These are phyloP conservation scores for Calonectria montana DNA, from an alignment of 2,329 filamentous ascomycete genomes.

Conservation along the genomic window DNA sequence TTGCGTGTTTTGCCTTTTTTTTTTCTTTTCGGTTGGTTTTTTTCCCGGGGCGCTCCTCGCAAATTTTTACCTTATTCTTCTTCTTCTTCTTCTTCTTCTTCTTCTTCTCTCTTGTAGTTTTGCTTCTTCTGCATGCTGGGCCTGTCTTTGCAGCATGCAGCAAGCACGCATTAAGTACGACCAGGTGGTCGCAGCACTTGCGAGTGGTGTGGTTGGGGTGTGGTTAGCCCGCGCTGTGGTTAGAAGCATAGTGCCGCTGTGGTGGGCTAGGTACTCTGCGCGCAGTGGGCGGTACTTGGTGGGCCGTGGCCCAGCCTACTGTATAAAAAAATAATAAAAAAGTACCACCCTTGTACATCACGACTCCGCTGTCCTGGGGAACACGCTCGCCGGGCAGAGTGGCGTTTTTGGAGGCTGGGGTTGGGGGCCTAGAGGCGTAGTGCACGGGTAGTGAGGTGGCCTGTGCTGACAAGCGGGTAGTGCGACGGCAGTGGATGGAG, in stretches of 20 bases:
- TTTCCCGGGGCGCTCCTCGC: slow-evolving; percentile 12
- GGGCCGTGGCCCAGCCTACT: background rate
- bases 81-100: slow-evolving; percentile 15
- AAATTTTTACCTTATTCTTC: slow-evolving; percentile 11
- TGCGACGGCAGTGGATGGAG: background rate
- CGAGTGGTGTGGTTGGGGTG: slow-evolving; percentile 38
- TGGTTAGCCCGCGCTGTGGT: slow-evolving; percentile 32
- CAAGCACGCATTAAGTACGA: slow-evolving; percentile 33
- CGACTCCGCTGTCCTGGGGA: slow-evolving; percentile 12
- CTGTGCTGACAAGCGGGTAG: slow-evolving; percentile 24
- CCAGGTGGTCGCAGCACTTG: slow-evolving; percentile 39
- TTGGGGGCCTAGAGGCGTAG: background rate
- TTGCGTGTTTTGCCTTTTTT: slow-evolving; percentile 13
- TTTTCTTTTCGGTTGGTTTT: too few relatives aligned
- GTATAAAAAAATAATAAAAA: too few relatives aligned
- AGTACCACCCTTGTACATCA: slow-evolving; percentile 9
- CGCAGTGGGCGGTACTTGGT: background rate
- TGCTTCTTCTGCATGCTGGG: slow-evolving; percentile 28
- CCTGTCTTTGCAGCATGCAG: slow-evolving; percentile 36
- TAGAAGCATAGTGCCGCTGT: slow-evolving; percentile 21
- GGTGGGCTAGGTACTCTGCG: slow-evolving; percentile 12
- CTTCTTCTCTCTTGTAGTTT: slow-evolving; percentile 25
- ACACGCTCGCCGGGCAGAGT: slow-evolving; percentile 7
- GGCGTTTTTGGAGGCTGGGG: slow-evolving; percentile 25
- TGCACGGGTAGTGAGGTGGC: slow-evolving; percentile 21